Percentiles rank a stretch among this genome's conserved stretches.
Conservation (phyloP, 2,329 filamentous ascomycete genomes). For the Elsinoe australis region DNA sequence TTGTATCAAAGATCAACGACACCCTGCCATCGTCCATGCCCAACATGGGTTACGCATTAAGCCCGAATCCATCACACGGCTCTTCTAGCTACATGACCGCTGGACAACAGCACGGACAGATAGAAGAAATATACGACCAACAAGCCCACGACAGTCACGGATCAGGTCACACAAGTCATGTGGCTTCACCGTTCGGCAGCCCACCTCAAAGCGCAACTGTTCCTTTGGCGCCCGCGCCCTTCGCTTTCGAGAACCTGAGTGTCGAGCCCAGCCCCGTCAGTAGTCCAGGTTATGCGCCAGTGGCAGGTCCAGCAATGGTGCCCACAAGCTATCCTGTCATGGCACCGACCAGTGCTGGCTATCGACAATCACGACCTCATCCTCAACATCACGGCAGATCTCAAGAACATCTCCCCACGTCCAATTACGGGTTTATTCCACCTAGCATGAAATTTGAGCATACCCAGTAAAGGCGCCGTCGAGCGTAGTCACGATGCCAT, state of each 20-base stretch:
- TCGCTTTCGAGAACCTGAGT: conserved; percentile 4
- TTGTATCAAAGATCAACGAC: conserved; percentile 68
- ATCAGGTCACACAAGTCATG: conserved; percentile 6
- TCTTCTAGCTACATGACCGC: background rate
- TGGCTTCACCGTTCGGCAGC: conserved; percentile 12
- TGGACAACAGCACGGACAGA: background rate
- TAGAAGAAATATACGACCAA: conserved; percentile 5
- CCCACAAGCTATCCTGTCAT: conserved; percentile 1
- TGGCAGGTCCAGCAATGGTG: background rate
- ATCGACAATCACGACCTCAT: background rate
- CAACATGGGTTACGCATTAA: conserved; percentile 3
- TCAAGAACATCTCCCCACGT: background rate
- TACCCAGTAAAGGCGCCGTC: background rate
- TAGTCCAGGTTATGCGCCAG: conserved; percentile 3
- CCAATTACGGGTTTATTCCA: background rate
- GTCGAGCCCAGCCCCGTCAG: background rate
- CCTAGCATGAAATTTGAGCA: conserved; percentile 5
- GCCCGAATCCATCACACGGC: background rate
- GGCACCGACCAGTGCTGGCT: background rate
- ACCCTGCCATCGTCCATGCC: conserved; percentile 26
- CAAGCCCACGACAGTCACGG: conserved; percentile 9
- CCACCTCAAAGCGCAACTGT: conserved; percentile 7
- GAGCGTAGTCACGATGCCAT: too few species aligned
- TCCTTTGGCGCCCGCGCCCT: background rate
- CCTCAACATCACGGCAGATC: background rate